Conservation (phyloP, 805 yeast species). For the Tetrapisispora namnaoensis region DNA sequence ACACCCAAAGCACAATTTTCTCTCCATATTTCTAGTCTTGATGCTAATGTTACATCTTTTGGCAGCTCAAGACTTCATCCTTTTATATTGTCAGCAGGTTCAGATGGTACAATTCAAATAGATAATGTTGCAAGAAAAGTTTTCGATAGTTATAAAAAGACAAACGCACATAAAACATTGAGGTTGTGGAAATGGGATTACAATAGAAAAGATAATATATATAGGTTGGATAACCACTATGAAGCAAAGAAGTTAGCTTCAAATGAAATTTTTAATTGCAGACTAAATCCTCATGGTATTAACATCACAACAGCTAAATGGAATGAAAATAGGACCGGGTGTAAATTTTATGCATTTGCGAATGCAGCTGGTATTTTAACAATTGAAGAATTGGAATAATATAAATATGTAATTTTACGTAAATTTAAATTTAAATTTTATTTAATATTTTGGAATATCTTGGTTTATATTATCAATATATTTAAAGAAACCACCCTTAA, state of each 20-base stretch:
- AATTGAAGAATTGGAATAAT: conserved; percentile 16
- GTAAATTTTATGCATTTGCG: conserved; percentile 35
- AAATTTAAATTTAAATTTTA: background rate
- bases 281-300: conserved; percentile 41
- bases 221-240: conserved; percentile 34
- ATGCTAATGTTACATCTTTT: conserved; percentile 33
- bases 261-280: conserved; percentile 23
- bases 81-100: conserved; percentile 36
- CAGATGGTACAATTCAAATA: conserved; percentile 40
- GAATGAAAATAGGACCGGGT: conserved; percentile 41
- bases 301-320: conserved; percentile 44
- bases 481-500: conserved; percentile 65
- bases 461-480: conserved; percentile 60
- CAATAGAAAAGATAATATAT: conserved; percentile 30
- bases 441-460: conserved; percentile 51
- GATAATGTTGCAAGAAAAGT: conserved; percentile 33
- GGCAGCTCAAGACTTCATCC: conserved; percentile 40
- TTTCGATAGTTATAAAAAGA: conserved; percentile 28
- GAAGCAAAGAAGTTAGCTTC: conserved; percentile 27
- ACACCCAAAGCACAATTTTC: conserved; percentile 32
- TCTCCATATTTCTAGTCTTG: conserved; percentile 32
- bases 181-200: conserved; percentile 35
- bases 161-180: conserved; percentile 23
- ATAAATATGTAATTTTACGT: background rate
- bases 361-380: conserved; percentile 27